phyloP scores from a whole-genome alignment of 192 early-diverging fungal genomes.

The Coemansia sp. region DNA sequence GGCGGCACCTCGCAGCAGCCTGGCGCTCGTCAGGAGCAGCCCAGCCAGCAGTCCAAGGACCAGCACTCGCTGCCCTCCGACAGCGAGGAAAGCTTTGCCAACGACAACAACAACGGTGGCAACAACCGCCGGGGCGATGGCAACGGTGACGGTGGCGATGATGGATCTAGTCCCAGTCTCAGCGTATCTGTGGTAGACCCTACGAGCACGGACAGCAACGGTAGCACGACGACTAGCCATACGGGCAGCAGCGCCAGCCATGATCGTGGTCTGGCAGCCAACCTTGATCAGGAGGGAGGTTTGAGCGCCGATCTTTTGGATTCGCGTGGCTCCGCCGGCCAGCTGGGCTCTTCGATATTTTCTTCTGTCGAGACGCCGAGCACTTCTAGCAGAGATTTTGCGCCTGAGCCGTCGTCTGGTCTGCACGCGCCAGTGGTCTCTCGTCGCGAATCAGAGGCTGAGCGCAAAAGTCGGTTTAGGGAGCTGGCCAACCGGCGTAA shows the following conservation, averaged over 20 bases:
- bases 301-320: conserved; percentile 20
- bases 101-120: too few species aligned
- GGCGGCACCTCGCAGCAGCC: not conserved
- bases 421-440: conserved; percentile 12
- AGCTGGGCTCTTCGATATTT: conserved; percentile 48
- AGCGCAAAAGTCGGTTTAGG: conserved; percentile 34
- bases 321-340: conserved; percentile 27
- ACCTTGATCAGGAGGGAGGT: conserved; percentile 6
- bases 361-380: conserved; percentile 29
- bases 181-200: conserved; percentile 28
- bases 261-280: conserved; percentile 39
- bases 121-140: not conserved
- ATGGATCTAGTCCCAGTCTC: conserved; percentile 28
- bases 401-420: not conserved
- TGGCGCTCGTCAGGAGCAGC: not conserved
- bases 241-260: conserved; percentile 25
- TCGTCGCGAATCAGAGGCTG: conserved; percentile 25
- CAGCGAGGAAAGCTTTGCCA: too few species aligned
- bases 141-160: conserved; percentile 19
- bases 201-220: conserved; percentile 17
- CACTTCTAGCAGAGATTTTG: not conserved
- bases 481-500: conserved; percentile 49
- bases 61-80: too few species aligned
- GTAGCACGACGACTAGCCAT: conserved; percentile 17
- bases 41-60: not conserved